Base-by-base conservation (phyloP, 352 stramenopile genomes). In the Elongisporangium prolatum region DNA sequence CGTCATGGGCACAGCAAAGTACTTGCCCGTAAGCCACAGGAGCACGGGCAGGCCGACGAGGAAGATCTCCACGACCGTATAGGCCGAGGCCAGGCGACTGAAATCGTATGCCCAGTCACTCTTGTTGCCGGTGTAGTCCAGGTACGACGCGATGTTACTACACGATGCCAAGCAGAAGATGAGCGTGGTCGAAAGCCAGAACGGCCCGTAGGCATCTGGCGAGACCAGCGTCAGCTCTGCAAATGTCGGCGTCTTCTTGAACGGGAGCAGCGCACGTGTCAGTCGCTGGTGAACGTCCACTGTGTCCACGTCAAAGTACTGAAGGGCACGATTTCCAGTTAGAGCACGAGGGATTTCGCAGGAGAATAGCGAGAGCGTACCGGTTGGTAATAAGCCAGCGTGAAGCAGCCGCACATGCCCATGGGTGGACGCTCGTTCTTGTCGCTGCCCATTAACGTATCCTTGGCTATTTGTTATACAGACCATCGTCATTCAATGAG, bases 231-330 rank as follows among this genome's bases (percentile, higher is more conserved):
- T 74, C 17, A 95, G 60, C 64, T 93, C 86, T n/a, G 73, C 75
- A 52, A 95, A 95, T 20, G 71, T 75, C 20, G 86, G 86, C 21
- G 89, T 76, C 63, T 91, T 90, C 75, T 91, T 95, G 60, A 95
- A 91, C 24, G 86, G 86, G 48, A 95, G 60, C 11, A 95, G 56
- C 1, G 84, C 82, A 37, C 80, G 79, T 50, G 83, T 69, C 24
- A 95, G 56, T 40, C 86, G 86, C 58, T 84, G 72, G 56, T 93
- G 84, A 44, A 95, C 80, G 63, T 95, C 84, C 25, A 59, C 59
- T 18, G 86, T 95, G 65, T 95, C 86, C 1, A 95, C 86, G 53
- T 95, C 82, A 60, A 95, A 95, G 52, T 91, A 93, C 86, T 95
- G 52, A 17, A 3, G 8, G 17, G 1, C 9, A 9, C 1, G 10